Evolutionary conservation across 495 filamentous ascomycete genomes (phyloP).

Genomic region (Lasiosphaeria ovina): DNA sequence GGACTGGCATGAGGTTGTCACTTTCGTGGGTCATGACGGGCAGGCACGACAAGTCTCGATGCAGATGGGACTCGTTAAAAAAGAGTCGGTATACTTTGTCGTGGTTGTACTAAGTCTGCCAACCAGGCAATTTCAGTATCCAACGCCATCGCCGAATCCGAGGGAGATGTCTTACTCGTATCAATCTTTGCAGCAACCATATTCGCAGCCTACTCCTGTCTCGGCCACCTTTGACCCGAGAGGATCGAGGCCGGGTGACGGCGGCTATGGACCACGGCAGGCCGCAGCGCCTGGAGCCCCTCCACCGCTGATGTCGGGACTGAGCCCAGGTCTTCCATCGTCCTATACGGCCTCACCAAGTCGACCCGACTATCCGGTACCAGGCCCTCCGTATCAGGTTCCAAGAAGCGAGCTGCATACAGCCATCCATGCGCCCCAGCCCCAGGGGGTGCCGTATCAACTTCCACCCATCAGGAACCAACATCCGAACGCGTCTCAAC

Average conservation of each 20-base stretch:
- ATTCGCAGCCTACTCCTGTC: constrained; percentile 41
- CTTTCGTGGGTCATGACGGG: constrained; percentile 47
- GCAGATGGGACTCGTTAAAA: constrained; percentile 49
- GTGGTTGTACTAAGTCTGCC: constrained; percentile 41
- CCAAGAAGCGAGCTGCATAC: constrained; percentile 45
- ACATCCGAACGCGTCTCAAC: constrained; percentile 31
- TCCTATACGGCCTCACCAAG: constrained; percentile 38
- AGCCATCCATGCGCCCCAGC: constrained; percentile 29
- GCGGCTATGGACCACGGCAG: constrained; percentile 37
- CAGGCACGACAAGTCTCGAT: constrained; percentile 41
- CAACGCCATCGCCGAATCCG: constrained; percentile 47
- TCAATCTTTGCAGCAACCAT: constrained; percentile 39
- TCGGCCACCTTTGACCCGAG: constrained; percentile 43
- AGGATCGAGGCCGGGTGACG: constrained; percentile 37
- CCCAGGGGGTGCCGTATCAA: constrained; percentile 46
- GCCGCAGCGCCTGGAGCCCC: constrained; percentile 26
- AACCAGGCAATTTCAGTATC: constrained; percentile 37
- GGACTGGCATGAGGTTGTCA: constrained; percentile 49
- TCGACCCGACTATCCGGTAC: constrained; percentile 40
- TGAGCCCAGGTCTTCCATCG: constrained; percentile 31
- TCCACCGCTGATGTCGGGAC: constrained; percentile 30
- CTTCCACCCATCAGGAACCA: constrained; percentile 52
- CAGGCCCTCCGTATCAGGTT: constrained; percentile 40
- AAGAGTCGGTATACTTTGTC: constrained; percentile 54
- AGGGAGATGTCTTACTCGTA: constrained; percentile 46